Evolutionary conservation across 139 green algal species (phyloP), one percentile per base, ranked within the genome.

Genomic region (Chlorella sp.): DNA sequence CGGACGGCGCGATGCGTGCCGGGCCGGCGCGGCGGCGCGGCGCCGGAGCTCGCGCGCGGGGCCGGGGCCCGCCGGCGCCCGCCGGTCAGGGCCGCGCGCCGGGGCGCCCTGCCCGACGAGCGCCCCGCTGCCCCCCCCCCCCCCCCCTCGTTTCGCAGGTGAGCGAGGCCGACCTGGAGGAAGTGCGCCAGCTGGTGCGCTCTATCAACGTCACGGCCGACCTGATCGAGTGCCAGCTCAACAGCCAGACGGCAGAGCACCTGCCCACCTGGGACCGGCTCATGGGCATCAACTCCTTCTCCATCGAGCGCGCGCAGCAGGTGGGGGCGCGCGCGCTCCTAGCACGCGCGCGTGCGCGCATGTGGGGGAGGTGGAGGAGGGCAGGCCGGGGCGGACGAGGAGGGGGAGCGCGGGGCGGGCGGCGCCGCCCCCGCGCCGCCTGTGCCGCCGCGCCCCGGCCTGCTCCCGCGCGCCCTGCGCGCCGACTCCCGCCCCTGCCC

Each of bases 221-320:
- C 31, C 65, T 94, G 33, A 66, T 94, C 14, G 86, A 96, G 73
- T 88, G 82, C 77, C 66, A 83, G 71, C 82, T 96, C 15, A 93
- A 91, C 61, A 58, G 73, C 15, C 31, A 62, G 33, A 71, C 31
- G 38, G 35, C 23, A 38, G 38, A 58, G 0, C 19, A 67, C 35
- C 55, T 70, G 31, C 65, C 65, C 8, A n/a, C 19, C 35, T 85
- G 80, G 80, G 80, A 79, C 33, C 38, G 51, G 25, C 60, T 85
- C 27, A 82, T 96, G 59, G 82, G 79, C 61, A 90, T 86, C 76
- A 93, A 95, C 77, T 84, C 86, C 15, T 96, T 96, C 79, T 91
- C 84, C 46, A 89, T 96, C 58, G 86, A 94, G 69, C 80, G 88
- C 31, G 88, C 87, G 21, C 79, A 92, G 45, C 72, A 84, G 81